phyloP scores from a whole-genome alignment of 1,139 yeast species.

The Protomyces macrosporus region DNA sequence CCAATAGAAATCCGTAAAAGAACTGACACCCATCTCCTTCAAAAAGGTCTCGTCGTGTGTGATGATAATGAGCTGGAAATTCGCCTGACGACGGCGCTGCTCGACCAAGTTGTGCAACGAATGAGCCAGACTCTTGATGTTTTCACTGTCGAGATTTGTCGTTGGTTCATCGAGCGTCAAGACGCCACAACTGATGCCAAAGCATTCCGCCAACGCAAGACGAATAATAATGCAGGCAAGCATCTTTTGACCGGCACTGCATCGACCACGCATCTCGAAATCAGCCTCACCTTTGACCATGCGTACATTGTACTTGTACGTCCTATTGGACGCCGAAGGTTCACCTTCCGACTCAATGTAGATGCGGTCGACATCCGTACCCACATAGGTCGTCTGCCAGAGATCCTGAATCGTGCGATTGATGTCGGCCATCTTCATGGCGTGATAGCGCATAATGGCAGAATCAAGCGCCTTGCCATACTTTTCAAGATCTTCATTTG shows the following conservation, averaged over 20 bases:
- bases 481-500: slow-evolving; percentile 77
- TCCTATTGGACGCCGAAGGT: slow-evolving; percentile 55
- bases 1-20: slow-evolving; percentile 85
- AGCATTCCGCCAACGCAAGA: slow-evolving; percentile 89
- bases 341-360: slow-evolving; percentile 77
- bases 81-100: slow-evolving; percentile 67
- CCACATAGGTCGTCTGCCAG: slow-evolving; percentile 92
- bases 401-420: slow-evolving; percentile 80
- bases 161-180: slow-evolving; percentile 98
- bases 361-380: slow-evolving; percentile 93
- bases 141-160: slow-evolving; percentile 85
- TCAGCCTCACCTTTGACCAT: slow-evolving; percentile 91
- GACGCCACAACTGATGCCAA: slow-evolving; percentile 91
- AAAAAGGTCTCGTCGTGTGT: slow-evolving; percentile 88
- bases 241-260: slow-evolving; percentile 97
- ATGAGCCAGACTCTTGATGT: slow-evolving; percentile 79
- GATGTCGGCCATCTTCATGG: slow-evolving; percentile 86
- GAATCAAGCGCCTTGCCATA: slow-evolving; percentile 80
- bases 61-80: slow-evolving; percentile 88
- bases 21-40: slow-evolving; percentile 74
- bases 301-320: slow-evolving; percentile 89
- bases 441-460: slow-evolving; percentile 91
- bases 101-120: slow-evolving; percentile 73
- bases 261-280: slow-evolving; percentile 94
- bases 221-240: slow-evolving; percentile 87